These are phyloP conservation scores for Debaryomyces udenii DNA, from an alignment of 1,139 yeast genomes.

Conservation along the genomic window DNA sequence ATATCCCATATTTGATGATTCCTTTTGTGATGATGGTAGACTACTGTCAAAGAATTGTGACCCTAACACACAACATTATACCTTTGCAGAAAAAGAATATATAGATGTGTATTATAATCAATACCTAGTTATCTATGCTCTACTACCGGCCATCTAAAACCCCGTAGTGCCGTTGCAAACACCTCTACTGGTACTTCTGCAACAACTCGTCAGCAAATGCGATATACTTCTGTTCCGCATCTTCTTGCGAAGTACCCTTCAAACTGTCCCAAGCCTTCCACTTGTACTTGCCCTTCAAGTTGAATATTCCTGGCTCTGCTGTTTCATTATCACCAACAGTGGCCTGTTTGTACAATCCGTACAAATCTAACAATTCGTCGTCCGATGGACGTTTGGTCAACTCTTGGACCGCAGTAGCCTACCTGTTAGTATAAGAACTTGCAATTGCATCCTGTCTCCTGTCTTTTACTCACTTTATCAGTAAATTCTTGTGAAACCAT, in stretches of 20 bases:
- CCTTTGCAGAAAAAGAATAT: slow-evolving; percentile 5
- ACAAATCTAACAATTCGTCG: slow-evolving; percentile 80
- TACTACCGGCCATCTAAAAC: neutral
- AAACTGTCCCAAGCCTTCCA: slow-evolving; percentile 96
- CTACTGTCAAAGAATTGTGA: slow-evolving; percentile 13
- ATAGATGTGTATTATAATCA: slow-evolving; percentile 7
- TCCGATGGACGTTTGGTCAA: slow-evolving; percentile 79
- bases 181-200: slow-evolving; percentile 41
- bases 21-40: slow-evolving; percentile 63
- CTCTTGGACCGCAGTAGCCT: slow-evolving; percentile 82
- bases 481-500: slow-evolving; percentile 61
- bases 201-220: slow-evolving; percentile 70
- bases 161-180: neutral
- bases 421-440: slow-evolving; percentile 16
- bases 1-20: slow-evolving; percentile 67
- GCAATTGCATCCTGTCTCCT: neutral
- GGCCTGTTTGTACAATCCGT: slow-evolving; percentile 95
- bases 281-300: slow-evolving; percentile 93
- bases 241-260: slow-evolving; percentile 84
- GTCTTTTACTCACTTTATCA: slow-evolving; percentile 46
- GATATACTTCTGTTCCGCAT: slow-evolving; percentile 88
- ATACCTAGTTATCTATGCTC: too few species aligned
- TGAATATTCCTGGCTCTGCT: slow-evolving; percentile 82
- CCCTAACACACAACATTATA: neutral
- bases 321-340: slow-evolving; percentile 93